These are phyloP conservation scores for Diospyros lotus DNA, from an alignment of 148 eudicot genomes.

Conservation along the genomic window DNA sequence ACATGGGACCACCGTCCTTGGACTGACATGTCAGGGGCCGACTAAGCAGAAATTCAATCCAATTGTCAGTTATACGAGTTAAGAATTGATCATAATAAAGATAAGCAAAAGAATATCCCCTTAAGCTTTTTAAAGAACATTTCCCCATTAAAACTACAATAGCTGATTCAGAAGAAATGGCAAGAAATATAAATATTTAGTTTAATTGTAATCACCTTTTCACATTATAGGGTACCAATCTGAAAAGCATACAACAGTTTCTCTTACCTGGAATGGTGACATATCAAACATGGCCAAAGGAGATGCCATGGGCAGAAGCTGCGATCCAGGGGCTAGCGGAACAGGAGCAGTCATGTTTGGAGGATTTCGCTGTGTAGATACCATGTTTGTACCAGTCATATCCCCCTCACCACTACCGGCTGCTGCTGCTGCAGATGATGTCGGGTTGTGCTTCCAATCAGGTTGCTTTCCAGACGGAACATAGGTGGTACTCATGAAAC, in stretches of 20 bases:
- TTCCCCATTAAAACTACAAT: neutral
- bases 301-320: slow-evolving; percentile 65
- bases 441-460: slow-evolving; percentile 81
- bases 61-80: slow-evolving; percentile 15
- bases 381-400: slow-evolving; percentile 50
- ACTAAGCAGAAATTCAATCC: slow-evolving; percentile 30
- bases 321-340: slow-evolving; percentile 75
- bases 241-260: neutral
- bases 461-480: slow-evolving; percentile 90
- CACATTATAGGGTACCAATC: neutral
- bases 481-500: slow-evolving; percentile 91
- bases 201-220: neutral
- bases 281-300: slow-evolving; percentile 87
- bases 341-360: slow-evolving; percentile 45
- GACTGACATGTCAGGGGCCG: slow-evolving; percentile 60
- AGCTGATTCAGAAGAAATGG: neutral
- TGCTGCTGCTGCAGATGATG: slow-evolving; percentile 31
- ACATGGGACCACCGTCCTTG: slow-evolving; percentile 81
- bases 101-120: neutral
- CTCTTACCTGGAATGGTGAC: slow-evolving; percentile 80
- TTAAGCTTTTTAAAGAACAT: neutral
- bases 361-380: slow-evolving; percentile 45
- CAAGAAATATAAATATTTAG: neutral
- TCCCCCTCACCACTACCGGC: slow-evolving; percentile 50
- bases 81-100: slow-evolving; percentile 4